These are phyloP conservation scores for Xylaria multiplex DNA, from an alignment of 2,329 filamentous ascomycete species.

Conservation along the genomic window DNA sequence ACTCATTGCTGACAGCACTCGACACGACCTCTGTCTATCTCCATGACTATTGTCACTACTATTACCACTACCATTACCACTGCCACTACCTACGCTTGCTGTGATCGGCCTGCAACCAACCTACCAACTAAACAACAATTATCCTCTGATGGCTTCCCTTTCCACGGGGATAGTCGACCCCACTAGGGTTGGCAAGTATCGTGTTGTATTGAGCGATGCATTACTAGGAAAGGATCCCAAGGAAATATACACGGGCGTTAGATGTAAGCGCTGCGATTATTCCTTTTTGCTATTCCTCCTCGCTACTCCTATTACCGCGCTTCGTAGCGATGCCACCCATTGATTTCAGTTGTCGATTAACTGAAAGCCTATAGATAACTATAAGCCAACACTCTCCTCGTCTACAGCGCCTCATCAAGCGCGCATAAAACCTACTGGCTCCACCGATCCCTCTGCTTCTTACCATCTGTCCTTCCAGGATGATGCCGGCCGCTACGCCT, in stretches of 20 bases:
- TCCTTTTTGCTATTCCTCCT: neutral
- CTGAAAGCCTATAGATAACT: constrained; percentile 62
- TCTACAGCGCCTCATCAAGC: constrained; percentile 59
- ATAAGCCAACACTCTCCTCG: constrained; percentile 65
- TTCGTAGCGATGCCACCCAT: neutral
- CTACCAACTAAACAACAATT: constrained; percentile 8
- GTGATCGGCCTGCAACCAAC: neutral
- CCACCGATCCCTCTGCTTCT: constrained; percentile 53
- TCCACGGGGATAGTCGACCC: constrained; percentile 60
- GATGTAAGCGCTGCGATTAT: constrained; percentile 58
- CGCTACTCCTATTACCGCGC: neutral
- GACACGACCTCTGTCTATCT: neutral
- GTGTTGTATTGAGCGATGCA: constrained; percentile 71
- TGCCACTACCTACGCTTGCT: neutral
- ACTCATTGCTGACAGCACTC: constrained; percentile 15
- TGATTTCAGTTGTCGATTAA: constrained; percentile 24
- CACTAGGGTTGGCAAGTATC: constrained; percentile 69
- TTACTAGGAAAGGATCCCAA: constrained; percentile 66
- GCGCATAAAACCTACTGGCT: constrained; percentile 62
- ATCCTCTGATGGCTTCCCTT: constrained; percentile 43
- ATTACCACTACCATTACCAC: neutral
- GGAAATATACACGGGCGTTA: constrained; percentile 68
- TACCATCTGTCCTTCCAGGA: constrained; percentile 67
- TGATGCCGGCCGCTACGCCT: constrained; percentile 66
- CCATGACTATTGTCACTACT: too few species aligned